A percentile compares a stretch with the other conserved stretches of the same genome.
These are phyloP conservation scores for Coemansia umbellata DNA, from an alignment of 192 early-diverging fungal species.

Conservation along the genomic window DNA sequence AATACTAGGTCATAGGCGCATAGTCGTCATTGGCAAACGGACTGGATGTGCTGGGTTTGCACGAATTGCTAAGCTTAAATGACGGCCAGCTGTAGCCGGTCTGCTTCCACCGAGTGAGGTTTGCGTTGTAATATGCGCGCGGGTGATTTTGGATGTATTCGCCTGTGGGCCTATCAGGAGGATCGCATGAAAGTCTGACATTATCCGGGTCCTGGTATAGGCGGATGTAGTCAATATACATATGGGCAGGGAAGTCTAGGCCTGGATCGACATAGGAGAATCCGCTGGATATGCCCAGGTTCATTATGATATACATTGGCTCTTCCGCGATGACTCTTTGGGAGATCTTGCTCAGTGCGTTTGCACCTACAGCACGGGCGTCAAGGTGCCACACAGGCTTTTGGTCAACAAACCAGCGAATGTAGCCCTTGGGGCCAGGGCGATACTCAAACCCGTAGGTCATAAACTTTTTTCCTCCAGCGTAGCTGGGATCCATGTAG, in stretches of 20 bases:
- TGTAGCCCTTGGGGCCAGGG: constrained; percentile 41
- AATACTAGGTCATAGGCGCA: constrained; percentile 19
- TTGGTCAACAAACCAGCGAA: constrained; percentile 42
- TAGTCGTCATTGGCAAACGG: constrained; percentile 31
- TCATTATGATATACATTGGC: constrained; percentile 60
- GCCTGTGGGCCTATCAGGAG: constrained; percentile 50
- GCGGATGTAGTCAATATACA: constrained; percentile 57
- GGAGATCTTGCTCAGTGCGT: constrained; percentile 39
- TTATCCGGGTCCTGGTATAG: constrained; percentile 54
- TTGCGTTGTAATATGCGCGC: constrained; percentile 53
- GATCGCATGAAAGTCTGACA: constrained; percentile 54
- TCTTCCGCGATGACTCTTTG: constrained; percentile 53
- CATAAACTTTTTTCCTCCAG: constrained; percentile 36
- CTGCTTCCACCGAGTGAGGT: constrained; percentile 45
- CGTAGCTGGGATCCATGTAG: constrained; percentile 33
- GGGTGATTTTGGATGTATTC: constrained; percentile 55
- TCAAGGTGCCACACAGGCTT: constrained; percentile 47
- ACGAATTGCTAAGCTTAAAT: constrained; percentile 43
- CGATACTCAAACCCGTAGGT: constrained; percentile 53
- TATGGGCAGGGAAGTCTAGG: constrained; percentile 45
- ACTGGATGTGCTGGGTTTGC: constrained; percentile 26
- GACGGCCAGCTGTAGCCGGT: constrained; percentile 49
- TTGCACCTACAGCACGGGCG: constrained; percentile 40
- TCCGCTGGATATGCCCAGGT: constrained; percentile 47
- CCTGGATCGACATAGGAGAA: constrained; percentile 46